Percentiles rank a stretch among this genome's conserved stretches.
Evolutionary conservation across 257 asterid genomes (phyloP).

Genomic region (Solanum chmielewskii): DNA sequence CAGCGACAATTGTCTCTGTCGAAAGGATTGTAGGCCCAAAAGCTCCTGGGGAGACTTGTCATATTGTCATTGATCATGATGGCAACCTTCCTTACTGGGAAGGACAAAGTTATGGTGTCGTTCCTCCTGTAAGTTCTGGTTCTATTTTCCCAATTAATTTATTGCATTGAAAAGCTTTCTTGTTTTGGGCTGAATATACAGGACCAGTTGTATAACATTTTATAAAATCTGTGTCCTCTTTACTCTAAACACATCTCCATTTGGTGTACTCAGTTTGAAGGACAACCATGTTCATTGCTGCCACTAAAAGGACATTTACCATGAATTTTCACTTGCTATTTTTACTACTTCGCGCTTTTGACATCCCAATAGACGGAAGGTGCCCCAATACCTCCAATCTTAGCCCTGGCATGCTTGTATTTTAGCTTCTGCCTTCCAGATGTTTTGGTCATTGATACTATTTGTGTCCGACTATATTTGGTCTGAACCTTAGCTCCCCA

Average conservation of each 20-base stretch:
- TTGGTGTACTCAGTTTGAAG: neutral
- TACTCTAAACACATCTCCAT: neutral
- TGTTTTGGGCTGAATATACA: neutral
- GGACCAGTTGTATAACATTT: neutral
- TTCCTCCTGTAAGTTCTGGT: slow-evolving; percentile 67
- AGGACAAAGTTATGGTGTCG: slow-evolving; percentile 92
- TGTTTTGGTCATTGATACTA: neutral
- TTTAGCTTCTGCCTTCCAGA: neutral
- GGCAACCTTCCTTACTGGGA: slow-evolving; percentile 97
- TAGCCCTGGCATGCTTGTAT: neutral
- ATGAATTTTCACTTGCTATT: neutral
- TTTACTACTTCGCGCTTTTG: neutral
- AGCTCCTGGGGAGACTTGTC: slow-evolving; percentile 98
- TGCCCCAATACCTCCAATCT: neutral
- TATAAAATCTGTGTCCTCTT: neutral
- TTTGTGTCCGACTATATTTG: neutral
- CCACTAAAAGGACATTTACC: neutral
- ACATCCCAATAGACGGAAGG: neutral
- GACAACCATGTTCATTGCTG: neutral
- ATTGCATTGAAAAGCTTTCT: neutral
- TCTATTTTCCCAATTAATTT: neutral
- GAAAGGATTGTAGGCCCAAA: slow-evolving; percentile 85
- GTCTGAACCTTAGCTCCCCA: neutral
- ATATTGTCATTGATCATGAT: slow-evolving; percentile 84
- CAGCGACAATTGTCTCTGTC: slow-evolving; percentile 71